Percentiles rank a stretch among this genome's conserved stretches.
phyloP scores from a whole-genome alignment of 306 rosid genomes.

The Vicia sativa region DNA sequence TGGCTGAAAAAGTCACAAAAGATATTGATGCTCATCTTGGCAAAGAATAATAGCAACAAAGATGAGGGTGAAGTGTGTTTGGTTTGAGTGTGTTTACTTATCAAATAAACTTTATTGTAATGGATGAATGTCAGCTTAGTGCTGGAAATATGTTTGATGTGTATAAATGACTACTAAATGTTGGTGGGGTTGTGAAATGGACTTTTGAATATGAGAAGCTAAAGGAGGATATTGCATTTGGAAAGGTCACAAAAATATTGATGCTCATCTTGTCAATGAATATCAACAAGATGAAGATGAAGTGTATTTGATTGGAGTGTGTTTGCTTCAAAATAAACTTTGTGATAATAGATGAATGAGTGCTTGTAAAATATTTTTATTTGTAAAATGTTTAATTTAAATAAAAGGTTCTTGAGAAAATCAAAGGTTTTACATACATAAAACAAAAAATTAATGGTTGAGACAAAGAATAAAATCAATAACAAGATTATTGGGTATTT shows the following conservation, averaged over 20 bases:
- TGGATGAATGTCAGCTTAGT: background rate
- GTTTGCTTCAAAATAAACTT: background rate
- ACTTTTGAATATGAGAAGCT: conserved; percentile 37
- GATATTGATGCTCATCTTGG: conserved; percentile 41
- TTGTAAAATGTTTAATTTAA: background rate
- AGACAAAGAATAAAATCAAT: too few relatives aligned
- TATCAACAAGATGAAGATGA: background rate
- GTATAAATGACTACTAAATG: background rate
- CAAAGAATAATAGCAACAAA: conserved; percentile 1
- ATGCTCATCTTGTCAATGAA: conserved; percentile 34
- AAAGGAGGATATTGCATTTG: background rate
- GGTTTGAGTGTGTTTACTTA: background rate
- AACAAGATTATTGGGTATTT: too few relatives aligned
- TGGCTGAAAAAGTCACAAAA: background rate
- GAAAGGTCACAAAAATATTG: conserved; percentile 4
- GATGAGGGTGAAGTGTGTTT: background rate
- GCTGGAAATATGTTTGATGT: background rate
- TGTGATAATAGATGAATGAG: background rate
- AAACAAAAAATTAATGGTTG: too few relatives aligned
- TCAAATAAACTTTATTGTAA: background rate
- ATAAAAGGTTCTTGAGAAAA: background rate
- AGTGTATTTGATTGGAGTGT: background rate
- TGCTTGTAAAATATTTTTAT: background rate
- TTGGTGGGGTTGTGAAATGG: conserved; percentile 39
- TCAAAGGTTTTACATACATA: too few relatives aligned